Conservation (phyloP, 495 filamentous ascomycete genomes). For the Hypoxylon perforatum region DNA sequence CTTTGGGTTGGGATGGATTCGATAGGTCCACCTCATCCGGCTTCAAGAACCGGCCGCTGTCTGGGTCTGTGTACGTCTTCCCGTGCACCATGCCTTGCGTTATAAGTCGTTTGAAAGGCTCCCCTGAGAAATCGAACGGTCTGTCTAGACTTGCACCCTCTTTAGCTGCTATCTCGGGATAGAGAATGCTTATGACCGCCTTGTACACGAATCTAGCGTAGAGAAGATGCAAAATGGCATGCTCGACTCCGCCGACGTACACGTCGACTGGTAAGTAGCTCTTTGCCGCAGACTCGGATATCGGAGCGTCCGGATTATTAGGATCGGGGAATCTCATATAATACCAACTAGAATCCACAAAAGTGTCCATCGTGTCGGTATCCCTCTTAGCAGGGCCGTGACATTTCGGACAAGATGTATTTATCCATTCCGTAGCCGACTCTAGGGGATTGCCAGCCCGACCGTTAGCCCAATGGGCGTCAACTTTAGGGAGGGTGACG, state of each 20-base stretch:
- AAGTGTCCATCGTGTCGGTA: conserved; percentile 96
- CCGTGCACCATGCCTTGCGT: conserved; percentile 95
- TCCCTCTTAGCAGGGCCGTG: conserved; percentile 76
- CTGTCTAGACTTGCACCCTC: conserved; percentile 52
- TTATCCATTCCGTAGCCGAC: conserved; percentile 75
- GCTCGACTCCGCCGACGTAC: conserved; percentile 89
- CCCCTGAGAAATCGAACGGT: conserved; percentile 52
- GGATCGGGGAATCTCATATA: conserved; percentile 82
- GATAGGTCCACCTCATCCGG: conserved; percentile 78
- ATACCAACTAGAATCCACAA: conserved; percentile 95
- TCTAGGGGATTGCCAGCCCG: conserved; percentile 83
- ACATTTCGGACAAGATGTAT: conserved; percentile 81
- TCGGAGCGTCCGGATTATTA: conserved; percentile 68
- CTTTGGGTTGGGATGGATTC: conserved; percentile 65
- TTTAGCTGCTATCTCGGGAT: conserved; percentile 21
- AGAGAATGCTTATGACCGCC: conserved; percentile 70
- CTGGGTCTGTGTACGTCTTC: conserved; percentile 80
- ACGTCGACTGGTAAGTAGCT: conserved; percentile 76
- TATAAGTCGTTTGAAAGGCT: conserved; percentile 84
- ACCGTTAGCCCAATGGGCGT: conserved; percentile 72
- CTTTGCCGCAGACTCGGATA: conserved; percentile 67
- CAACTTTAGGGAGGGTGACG: conserved; percentile 76
- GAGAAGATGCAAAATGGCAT: conserved; percentile 91
- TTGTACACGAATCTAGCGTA: conserved; percentile 93
- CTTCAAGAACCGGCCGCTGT: conserved; percentile 79